Conservation (phyloP, 2,329 filamentous ascomycete genomes). For the Fusarium sp. region DNA sequence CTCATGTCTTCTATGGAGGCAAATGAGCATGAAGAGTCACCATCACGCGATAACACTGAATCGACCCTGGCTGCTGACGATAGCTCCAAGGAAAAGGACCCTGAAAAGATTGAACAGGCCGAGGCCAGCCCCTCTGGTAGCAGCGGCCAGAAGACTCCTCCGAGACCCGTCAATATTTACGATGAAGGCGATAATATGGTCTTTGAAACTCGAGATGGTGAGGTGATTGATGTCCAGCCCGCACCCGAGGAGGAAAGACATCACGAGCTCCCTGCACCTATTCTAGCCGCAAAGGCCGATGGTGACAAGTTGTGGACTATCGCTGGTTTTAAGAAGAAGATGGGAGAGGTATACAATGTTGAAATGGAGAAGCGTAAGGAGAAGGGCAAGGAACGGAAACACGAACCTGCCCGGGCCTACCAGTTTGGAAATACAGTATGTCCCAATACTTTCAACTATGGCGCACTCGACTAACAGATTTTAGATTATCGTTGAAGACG, state of each 20-base stretch:
- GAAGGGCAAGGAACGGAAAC: conserved; percentile 74
- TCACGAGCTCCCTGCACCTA: conserved; percentile 38
- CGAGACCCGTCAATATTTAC: conserved; percentile 75
- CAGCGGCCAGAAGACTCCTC: conserved; percentile 44
- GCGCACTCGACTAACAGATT: conserved; percentile 47
- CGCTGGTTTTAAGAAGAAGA: conserved; percentile 63
- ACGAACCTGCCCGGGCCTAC: conserved; percentile 85
- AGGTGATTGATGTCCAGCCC: conserved; percentile 79
- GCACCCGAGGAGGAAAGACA: conserved; percentile 24
- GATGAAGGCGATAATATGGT: conserved; percentile 86
- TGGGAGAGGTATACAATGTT: conserved; percentile 70
- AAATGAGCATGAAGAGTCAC: conserved; percentile 50
- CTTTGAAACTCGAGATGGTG: conserved; percentile 89
- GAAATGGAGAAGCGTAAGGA: conserved; percentile 75
- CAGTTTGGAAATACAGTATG: conserved; percentile 85
- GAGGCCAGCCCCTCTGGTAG: conserved; percentile 41
- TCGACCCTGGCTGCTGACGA: conserved; percentile 54
- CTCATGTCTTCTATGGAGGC: conserved; percentile 40
- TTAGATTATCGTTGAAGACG: conserved; percentile 88
- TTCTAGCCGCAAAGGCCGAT: conserved; percentile 39
- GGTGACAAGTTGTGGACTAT: conserved; percentile 53
- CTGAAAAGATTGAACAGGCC: conserved; percentile 44
- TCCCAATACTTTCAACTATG: conserved; percentile 6
- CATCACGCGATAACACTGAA: conserved; percentile 53
- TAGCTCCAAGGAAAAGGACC: conserved; percentile 51